Base-by-base conservation (phyloP, 441 rosid species). In the Eruca vesicaria region DNA sequence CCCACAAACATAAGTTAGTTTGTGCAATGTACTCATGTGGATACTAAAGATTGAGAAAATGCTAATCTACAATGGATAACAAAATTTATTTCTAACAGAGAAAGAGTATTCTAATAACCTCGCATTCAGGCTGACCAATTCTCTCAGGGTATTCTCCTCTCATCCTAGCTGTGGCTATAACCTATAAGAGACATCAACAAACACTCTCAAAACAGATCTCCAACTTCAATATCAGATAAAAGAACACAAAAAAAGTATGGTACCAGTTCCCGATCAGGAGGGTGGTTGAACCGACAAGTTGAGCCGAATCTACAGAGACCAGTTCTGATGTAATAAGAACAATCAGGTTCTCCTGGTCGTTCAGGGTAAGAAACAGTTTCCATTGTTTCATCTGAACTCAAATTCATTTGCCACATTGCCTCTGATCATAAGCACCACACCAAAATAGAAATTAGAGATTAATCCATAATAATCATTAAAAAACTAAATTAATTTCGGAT, bases 91-190 rank as follows among this genome's bases (percentile, higher is more conserved):
- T 7, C 2, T 15, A 12, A 57, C 9, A 29, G 8, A 69, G 32
- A 29, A 55, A 38, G 6, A 71, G 26, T 20, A 35, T 72, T 15
- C 4, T 0, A 15, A 71, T 45, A 10, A 86, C 99, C 98, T 96
- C 98, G 81, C 99, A 96, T 88, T 96, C 97, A 19, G 96, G 97
- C 63, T 93, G 97, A 76, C 97, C 98, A 20, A 84, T 74, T 79
- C 99, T 89, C 83, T 96, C 99, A 66, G 99, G 99, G 78, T 85
- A 93, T 59, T 96, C 98, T 68, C 98, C 99, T 78, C 86, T 93
- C 89, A 91, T 89, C 81, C 97, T 86, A 68, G 97, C 97, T 68
- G 90, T 86, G 20, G 96, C 97, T 74, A 96, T 90, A 73, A 94
- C 99, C 99, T 14, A 45, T n/a, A 50, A 36, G 18, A 36, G 20